Evolutionary conservation across 2,329 filamentous ascomycete species (phyloP).

Genomic region (Trichoderma lentiforme): DNA sequence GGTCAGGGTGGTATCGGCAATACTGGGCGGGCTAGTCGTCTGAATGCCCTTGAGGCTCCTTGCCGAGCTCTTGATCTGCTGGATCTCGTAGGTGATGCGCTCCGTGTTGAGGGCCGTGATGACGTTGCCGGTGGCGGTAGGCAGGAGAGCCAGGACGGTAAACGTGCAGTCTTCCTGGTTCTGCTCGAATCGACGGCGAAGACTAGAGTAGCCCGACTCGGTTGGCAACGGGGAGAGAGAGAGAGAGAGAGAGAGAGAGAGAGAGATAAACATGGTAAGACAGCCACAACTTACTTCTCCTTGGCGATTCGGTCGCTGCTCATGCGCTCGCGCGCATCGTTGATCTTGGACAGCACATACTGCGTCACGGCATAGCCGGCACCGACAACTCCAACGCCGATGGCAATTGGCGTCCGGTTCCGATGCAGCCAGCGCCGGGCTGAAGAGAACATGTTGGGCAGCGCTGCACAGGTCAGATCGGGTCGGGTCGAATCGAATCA

Average conservation of each 20-base stretch:
- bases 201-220: conserved; percentile 47
- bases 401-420: conserved; percentile 84
- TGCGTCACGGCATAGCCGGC: conserved; percentile 89
- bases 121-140: conserved; percentile 86
- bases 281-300: conserved; percentile 71
- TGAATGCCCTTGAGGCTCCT: conserved; percentile 55
- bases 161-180: conserved; percentile 99
- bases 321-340: conserved; percentile 93
- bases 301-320: conserved; percentile 92
- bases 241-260: too few relatives aligned
- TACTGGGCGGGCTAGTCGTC: conserved; percentile 55
- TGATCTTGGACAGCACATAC: conserved; percentile 88
- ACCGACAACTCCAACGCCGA: conserved; percentile 83
- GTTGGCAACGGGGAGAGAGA: background rate
- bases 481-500: background rate
- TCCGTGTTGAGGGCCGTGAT: conserved; percentile 86
- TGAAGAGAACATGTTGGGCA: conserved; percentile 57
- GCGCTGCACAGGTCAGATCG: conserved; percentile 8
- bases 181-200: conserved; percentile 94
- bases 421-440: conserved; percentile 88
- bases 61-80: conserved; percentile 77
- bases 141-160: conserved; percentile 91
- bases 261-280: background rate
- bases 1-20: conserved; percentile 67
- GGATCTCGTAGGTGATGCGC: conserved; percentile 86